Evolutionary conservation across 345 rosid genomes (phyloP), one percentile per base, ranked within the genome.

Genomic region (Bruguiera parviflora): DNA sequence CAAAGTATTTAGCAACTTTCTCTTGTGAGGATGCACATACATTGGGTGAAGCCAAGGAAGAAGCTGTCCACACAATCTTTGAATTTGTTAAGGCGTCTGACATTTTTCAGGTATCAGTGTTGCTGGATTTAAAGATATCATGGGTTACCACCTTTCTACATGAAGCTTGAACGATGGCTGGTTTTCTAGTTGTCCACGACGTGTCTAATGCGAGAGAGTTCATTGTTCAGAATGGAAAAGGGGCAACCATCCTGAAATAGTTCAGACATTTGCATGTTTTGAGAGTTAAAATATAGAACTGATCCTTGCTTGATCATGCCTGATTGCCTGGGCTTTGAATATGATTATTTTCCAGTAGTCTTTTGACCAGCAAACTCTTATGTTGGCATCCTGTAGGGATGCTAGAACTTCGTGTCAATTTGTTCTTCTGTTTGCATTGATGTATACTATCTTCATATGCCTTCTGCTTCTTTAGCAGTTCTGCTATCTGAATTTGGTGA

Each of bases 71-170:
- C 53, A 74, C 97, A 47, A 72, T 92, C 68, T 77, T 89, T 18
- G 98, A 88, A 61, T 96, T 92, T 85, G 88, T 96, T 65, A 90
- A 85, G 80, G 91, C 97, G 32, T 89, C 99, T 25, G 92, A 79
- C 71, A 81, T 85, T 65, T 88, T 89, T 77, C 97, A 88, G 99
- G 99, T 96, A 87, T 64, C 28, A 56, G 21, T 37, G 58, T 65
- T 8, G 33, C 28, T 70, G 28, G 58, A 37, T 59, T 15, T 18
- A 2, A 62, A 20, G 31, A 57, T 63, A n/a, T 58, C 0, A 9
- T 21, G 18, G 32, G n/a, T n/a, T 53, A 10, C 24, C 20, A 8
- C 53, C 18, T 27, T 46, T 19, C 20, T 22, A 22, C 39, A 15
- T 25, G 9, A 35, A 33, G 24, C 32, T 32, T 56, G 5, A 29